Conservation (phyloP, 2,329 filamentous ascomycete species). For the Trichoderma sp. region DNA sequence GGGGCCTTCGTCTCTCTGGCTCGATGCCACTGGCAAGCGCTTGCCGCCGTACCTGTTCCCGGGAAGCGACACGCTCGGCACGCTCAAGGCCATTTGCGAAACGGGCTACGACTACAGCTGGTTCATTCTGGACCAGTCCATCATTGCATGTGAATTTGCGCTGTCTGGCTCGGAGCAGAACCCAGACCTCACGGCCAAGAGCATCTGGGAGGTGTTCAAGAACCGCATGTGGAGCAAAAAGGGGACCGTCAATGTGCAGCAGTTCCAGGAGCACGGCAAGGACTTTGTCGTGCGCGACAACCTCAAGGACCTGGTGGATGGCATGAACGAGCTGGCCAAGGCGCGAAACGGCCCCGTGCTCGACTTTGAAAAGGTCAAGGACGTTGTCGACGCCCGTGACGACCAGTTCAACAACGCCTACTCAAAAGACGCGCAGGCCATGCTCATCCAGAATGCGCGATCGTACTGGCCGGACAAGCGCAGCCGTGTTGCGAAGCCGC, state of each 20-base stretch:
- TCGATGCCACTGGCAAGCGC: conserved; percentile 61
- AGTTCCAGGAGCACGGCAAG: conserved; percentile 59
- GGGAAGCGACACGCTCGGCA: conserved; percentile 58
- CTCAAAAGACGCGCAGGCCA: conserved; percentile 62
- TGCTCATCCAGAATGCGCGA: conserved; percentile 61
- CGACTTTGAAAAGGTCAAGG: conserved; percentile 46
- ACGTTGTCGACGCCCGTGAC: conserved; percentile 56
- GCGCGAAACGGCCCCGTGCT: conserved; percentile 51
- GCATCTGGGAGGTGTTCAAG: conserved; percentile 53
- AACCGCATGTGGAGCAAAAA: conserved; percentile 51
- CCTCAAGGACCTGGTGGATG: conserved; percentile 55
- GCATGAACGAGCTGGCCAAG: conserved; percentile 59
- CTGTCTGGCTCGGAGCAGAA: conserved; percentile 66
- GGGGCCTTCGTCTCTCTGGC: conserved; percentile 63
- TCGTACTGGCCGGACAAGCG: conserved; percentile 57
- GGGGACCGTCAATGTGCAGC: conserved; percentile 57
- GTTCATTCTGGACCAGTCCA: conserved; percentile 61
- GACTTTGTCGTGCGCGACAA: conserved; percentile 62
- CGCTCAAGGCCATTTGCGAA: conserved; percentile 59
- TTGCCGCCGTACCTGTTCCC: conserved; percentile 59
- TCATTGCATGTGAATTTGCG: conserved; percentile 63
- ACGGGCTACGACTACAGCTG: conserved; percentile 65
- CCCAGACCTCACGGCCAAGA: conserved; percentile 61
- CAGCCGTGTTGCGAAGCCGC: conserved; percentile 55
- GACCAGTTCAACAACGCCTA: conserved; percentile 57